Conservation (phyloP, 176 grass and related monocot species). For the Aegilops tauschii region DNA sequence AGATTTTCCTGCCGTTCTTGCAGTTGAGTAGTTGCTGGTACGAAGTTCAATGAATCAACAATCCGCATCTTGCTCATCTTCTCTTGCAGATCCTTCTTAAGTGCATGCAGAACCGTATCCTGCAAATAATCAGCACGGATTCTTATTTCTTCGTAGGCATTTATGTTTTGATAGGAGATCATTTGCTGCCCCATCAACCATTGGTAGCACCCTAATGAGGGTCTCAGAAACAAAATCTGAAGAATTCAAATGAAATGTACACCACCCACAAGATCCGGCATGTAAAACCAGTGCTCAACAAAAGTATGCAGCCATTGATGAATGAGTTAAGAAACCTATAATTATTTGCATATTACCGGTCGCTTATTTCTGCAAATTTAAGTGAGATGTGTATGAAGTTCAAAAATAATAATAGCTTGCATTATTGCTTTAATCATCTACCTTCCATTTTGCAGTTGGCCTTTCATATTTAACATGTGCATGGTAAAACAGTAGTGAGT, state of each 20-base stretch:
- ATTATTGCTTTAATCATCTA: background rate
- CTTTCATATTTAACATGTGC: background rate
- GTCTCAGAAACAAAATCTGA: slow-evolving; percentile 8
- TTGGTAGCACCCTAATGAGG: background rate
- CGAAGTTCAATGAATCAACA: slow-evolving; percentile 49
- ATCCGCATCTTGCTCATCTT: slow-evolving; percentile 52
- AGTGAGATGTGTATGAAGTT: background rate
- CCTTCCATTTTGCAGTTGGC: background rate
- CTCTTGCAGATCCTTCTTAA: slow-evolving; percentile 52
- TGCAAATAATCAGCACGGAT: slow-evolving; percentile 25
- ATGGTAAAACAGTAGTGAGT: background rate
- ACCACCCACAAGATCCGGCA: background rate
- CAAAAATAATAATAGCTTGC: background rate
- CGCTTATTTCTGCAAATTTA: slow-evolving; percentile 16
- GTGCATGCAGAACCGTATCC: slow-evolving; percentile 45
- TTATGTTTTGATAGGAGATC: slow-evolving; percentile 22
- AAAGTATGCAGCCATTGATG: slow-evolving; percentile 19
- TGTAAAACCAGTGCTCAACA: slow-evolving; percentile 15
- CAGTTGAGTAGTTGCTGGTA: slow-evolving; percentile 35
- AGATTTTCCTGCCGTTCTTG: slow-evolving; percentile 25
- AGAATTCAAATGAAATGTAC: slow-evolving; percentile 1
- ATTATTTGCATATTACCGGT: background rate
- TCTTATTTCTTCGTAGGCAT: background rate
- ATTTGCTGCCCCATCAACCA: slow-evolving; percentile 14
- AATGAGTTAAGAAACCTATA: background rate